A percentile compares a stretch with the other conserved stretches of the same genome.
Evolutionary conservation across 257 asterid species (phyloP).

Genomic region (Penstemon davidsonii): DNA sequence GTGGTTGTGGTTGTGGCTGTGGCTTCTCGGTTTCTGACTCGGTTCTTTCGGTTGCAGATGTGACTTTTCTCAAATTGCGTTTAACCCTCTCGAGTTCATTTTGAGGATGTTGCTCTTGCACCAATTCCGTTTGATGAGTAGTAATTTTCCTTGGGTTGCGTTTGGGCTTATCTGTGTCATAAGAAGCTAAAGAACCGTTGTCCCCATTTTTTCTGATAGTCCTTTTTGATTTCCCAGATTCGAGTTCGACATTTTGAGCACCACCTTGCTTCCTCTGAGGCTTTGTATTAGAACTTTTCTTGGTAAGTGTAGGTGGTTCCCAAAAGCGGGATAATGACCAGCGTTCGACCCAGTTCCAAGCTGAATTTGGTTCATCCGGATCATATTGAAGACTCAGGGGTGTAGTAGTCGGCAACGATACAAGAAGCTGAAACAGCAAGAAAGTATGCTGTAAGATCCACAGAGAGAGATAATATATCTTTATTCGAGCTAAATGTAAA

Average conservation of each 20-base stretch:
- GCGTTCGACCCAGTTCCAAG: slow-evolving; percentile 84
- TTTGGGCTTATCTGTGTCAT: slow-evolving; percentile 59
- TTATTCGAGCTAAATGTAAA: neutral
- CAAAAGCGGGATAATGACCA: slow-evolving; percentile 82
- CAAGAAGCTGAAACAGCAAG: slow-evolving; percentile 59
- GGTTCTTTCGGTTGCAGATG: slow-evolving; percentile 56
- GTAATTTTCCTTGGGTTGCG: slow-evolving; percentile 50
- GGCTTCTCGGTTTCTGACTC: slow-evolving; percentile 58
- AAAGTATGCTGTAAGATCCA: slow-evolving; percentile 19
- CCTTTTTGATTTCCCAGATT: slow-evolving; percentile 66
- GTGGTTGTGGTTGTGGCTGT: neutral
- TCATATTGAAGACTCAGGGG: slow-evolving; percentile 89
- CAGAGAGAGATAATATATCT: neutral
- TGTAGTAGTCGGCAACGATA: slow-evolving; percentile 68
- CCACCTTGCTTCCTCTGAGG: slow-evolving; percentile 54
- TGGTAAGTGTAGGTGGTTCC: slow-evolving; percentile 58
- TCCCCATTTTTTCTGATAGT: slow-evolving; percentile 68
- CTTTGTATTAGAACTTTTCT: slow-evolving; percentile 43
- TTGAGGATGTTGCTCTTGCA: slow-evolving; percentile 68
- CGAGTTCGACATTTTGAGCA: slow-evolving; percentile 40
- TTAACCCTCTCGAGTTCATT: slow-evolving; percentile 72
- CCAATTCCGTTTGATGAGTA: slow-evolving; percentile 51
- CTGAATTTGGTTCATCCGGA: slow-evolving; percentile 67
- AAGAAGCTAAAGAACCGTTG: slow-evolving; percentile 40
- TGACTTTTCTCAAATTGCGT: slow-evolving; percentile 64